phyloP scores from a whole-genome alignment of 1,139 yeast species.

The Ogataea hybrid region DNA sequence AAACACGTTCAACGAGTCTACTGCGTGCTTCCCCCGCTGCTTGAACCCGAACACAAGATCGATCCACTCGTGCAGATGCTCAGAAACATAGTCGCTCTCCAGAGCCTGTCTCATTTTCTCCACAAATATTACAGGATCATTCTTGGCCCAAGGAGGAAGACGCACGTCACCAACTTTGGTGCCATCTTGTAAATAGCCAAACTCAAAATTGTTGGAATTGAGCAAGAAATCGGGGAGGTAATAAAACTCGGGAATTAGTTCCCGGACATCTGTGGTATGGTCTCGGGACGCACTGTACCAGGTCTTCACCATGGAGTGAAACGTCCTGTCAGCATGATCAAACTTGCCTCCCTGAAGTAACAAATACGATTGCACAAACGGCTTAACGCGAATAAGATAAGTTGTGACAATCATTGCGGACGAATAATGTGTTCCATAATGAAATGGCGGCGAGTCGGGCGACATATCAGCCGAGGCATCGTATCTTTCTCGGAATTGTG shows the following conservation, averaged over 20 bases:
- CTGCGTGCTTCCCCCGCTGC: conserved; percentile 70
- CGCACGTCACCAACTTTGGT: conserved; percentile 54
- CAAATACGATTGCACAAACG: conserved; percentile 75
- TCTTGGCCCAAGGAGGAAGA: conserved; percentile 81
- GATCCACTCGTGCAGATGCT: conserved; percentile 75
- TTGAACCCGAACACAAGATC: conserved; percentile 78
- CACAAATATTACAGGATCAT: conserved; percentile 69
- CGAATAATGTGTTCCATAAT: conserved; percentile 89
- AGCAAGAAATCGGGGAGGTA: conserved; percentile 72
- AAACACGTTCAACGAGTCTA: conserved; percentile 66
- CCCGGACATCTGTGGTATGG: conserved; percentile 83
- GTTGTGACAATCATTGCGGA: conserved; percentile 91
- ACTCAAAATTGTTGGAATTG: conserved; percentile 62
- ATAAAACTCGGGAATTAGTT: conserved; percentile 80
- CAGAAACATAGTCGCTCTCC: conserved; percentile 77
- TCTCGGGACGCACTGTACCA: conserved; percentile 80
- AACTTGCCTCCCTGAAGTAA: conserved; percentile 81
- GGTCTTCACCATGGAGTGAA: conserved; percentile 67
- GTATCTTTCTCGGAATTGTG: conserved; percentile 64
- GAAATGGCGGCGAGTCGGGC: conserved; percentile 62
- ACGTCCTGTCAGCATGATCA: conserved; percentile 82
- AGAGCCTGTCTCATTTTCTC: conserved; percentile 75
- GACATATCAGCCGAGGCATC: conserved; percentile 57
- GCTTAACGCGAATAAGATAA: conserved; percentile 68
- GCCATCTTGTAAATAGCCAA: conserved; percentile 70